phyloP scores from a whole-genome alignment of 441 rosid species.

The Croton setiger region DNA sequence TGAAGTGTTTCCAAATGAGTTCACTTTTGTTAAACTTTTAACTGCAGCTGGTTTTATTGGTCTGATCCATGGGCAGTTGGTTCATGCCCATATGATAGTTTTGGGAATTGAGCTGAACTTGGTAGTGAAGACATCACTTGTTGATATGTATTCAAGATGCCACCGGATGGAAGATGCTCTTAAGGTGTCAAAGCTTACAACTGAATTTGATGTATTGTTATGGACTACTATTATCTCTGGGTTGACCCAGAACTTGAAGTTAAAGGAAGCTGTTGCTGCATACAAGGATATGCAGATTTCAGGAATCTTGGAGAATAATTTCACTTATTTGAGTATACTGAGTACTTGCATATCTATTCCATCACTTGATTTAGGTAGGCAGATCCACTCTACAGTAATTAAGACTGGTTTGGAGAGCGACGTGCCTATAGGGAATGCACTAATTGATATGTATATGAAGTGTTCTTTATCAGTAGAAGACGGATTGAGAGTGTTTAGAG shows the following conservation, averaged over 20 bases:
- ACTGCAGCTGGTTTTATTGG: conserved; percentile 45
- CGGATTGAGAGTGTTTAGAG: conserved; percentile 43
- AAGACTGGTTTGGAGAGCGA: conserved; percentile 46
- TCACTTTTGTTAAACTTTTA: conserved; percentile 57
- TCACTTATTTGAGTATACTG: conserved; percentile 68
- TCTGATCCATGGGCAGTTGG: conserved; percentile 46
- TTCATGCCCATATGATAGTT: conserved; percentile 72
- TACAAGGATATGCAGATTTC: conserved; percentile 56
- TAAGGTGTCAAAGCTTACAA: conserved; percentile 49
- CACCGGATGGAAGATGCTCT: conserved; percentile 53
- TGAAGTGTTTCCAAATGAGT: conserved; percentile 52
- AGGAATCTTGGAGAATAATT: conserved; percentile 53
- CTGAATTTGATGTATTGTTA: conserved; percentile 60
- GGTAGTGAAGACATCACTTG: conserved; percentile 69
- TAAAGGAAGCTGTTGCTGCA: conserved; percentile 41
- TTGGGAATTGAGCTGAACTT: conserved; percentile 61
- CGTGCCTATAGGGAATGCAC: conserved; percentile 70
- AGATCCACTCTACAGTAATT: conserved; percentile 61
- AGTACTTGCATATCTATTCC: conserved; percentile 56
- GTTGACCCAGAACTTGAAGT: conserved; percentile 54
- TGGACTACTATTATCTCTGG: conserved; percentile 85
- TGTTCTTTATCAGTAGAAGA: conserved; percentile 49
- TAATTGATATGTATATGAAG: conserved; percentile 86
- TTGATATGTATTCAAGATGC: conserved; percentile 65
- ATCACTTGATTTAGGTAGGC: conserved; percentile 51